A percentile compares a stretch with the other conserved stretches of the same genome.
phyloP scores from a whole-genome alignment of 2,329 filamentous ascomycete genomes.

The Penicillium expansum region DNA sequence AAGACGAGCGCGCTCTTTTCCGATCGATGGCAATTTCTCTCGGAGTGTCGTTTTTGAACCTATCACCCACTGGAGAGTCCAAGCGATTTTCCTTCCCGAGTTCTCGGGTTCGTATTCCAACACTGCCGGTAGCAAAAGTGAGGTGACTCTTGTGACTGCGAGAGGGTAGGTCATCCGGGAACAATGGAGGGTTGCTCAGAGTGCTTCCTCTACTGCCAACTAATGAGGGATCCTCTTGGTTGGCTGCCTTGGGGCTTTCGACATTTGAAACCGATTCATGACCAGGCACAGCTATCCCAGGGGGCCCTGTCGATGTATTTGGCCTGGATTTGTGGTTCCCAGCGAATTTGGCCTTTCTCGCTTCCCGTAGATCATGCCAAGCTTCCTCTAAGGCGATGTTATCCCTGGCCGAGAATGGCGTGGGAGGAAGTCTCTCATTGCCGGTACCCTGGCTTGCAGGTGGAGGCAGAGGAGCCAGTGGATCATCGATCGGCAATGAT shows the following conservation, averaged over 20 bases:
- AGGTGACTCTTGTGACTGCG: slow-evolving; percentile 14
- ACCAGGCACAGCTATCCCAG: slow-evolving; percentile 30
- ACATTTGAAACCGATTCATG: slow-evolving; percentile 8
- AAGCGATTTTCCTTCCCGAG: slow-evolving; percentile 17
- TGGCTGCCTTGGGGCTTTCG: slow-evolving; percentile 11
- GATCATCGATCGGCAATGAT: slow-evolving; percentile 79
- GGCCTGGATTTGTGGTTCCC: slow-evolving; percentile 7
- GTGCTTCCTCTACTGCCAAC: slow-evolving; percentile 20
- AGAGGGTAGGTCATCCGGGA: slow-evolving; percentile 16
- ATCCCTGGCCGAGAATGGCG: slow-evolving; percentile 76
- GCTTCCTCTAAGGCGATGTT: slow-evolving; percentile 76
- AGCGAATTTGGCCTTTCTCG: slow-evolving; percentile 12
- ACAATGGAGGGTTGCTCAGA: slow-evolving; percentile 12
- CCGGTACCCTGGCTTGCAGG: slow-evolving; percentile 50
- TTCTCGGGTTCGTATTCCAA: slow-evolving; percentile 8
- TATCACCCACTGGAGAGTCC: slow-evolving; percentile 19
- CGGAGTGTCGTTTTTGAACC: slow-evolving; percentile 11
- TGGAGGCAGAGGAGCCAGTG: slow-evolving; percentile 65
- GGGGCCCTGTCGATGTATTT: slow-evolving; percentile 8
- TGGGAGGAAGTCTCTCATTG: slow-evolving; percentile 59
- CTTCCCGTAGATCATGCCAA: slow-evolving; percentile 61
- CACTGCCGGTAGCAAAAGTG: slow-evolving; percentile 8
- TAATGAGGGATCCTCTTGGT: slow-evolving; percentile 17
- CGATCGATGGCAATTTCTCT: slow-evolving; percentile 13
- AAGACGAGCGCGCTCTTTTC: slow-evolving; percentile 37